Conservation (phyloP, 2,329 filamentous ascomycete genomes). For the Fusarium guadeloupense region DNA sequence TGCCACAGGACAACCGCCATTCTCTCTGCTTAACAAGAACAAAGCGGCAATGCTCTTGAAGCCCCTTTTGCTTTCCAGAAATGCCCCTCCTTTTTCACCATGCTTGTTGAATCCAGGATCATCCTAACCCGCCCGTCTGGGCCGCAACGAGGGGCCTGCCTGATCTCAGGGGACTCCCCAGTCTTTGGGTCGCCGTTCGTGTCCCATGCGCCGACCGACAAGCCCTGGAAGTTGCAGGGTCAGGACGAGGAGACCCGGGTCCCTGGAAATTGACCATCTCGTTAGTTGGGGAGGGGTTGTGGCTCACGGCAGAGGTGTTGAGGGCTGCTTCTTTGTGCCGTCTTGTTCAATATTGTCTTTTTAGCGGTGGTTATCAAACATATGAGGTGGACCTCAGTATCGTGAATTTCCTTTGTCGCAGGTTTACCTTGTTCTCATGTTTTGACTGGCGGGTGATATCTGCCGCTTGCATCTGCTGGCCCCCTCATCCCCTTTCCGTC, state of each 20-base stretch:
- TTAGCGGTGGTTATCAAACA: neutral
- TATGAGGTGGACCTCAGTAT: constrained; percentile 1
- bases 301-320: neutral
- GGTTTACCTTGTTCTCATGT: neutral
- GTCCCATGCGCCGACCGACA: constrained; percentile 15
- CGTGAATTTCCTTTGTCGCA: constrained; percentile 3
- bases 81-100: constrained; percentile 32
- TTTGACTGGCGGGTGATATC: neutral
- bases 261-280: constrained; percentile 29
- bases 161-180: constrained; percentile 38
- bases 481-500: constrained; percentile 16
- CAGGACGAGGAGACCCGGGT: constrained; percentile 10
- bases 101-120: constrained; percentile 31
- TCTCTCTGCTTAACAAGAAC: neutral
- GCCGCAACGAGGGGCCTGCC: constrained; percentile 26
- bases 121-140: constrained; percentile 41
- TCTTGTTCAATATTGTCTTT: neutral
- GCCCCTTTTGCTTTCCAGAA: constrained; percentile 39
- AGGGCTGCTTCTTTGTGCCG: neutral
- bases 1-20: constrained; percentile 2
- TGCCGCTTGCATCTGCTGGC: neutral
- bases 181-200: constrained; percentile 30
- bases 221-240: constrained; percentile 12
- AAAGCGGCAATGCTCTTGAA: constrained; percentile 8
- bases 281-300: constrained; percentile 6